Conservation (phyloP, 106 monocot genomes). For the Acorus gramineus region DNA sequence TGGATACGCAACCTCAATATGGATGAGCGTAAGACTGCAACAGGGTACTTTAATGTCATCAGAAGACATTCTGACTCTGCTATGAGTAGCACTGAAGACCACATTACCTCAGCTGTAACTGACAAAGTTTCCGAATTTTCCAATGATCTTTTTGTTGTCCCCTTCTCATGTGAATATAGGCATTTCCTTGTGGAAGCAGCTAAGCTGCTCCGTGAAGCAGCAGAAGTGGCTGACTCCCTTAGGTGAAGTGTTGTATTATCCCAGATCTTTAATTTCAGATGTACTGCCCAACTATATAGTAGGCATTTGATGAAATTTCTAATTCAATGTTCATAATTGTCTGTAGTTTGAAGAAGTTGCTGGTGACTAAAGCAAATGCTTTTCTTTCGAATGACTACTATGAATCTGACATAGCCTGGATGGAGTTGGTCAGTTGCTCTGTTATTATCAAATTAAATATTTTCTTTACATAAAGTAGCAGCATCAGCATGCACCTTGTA, state of each 20-base stretch:
- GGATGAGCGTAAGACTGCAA: constrained; percentile 45
- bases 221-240: constrained; percentile 51
- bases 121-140: constrained; percentile 1
- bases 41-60: constrained; percentile 84
- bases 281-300: too few species aligned
- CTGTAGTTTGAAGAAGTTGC: constrained; percentile 68
- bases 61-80: constrained; percentile 43
- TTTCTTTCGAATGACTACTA: constrained; percentile 96
- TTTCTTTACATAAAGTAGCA: too few species aligned
- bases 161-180: constrained; percentile 75
- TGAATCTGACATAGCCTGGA: constrained; percentile 97
- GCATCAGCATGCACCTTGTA: too few species aligned
- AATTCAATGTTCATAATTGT: neutral
- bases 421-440: constrained; percentile 69
- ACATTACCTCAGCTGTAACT: constrained; percentile 7
- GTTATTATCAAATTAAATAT: neutral
- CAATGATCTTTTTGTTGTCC: constrained; percentile 51
- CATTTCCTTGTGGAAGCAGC: constrained; percentile 52
- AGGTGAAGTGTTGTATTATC: constrained; percentile 35
- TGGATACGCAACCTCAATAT: constrained; percentile 61
- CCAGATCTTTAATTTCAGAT: neutral
- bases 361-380: constrained; percentile 76
- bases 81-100: constrained; percentile 8
- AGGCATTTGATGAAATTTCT: constrained; percentile 1
- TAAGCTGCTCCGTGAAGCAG: constrained; percentile 56